A percentile compares a stretch with the other conserved stretches of the same genome.
These are phyloP conservation scores for grape (Vitis vinifera) DNA, from an alignment of 164 flowering plant species.

Conservation along the genomic window DNA sequence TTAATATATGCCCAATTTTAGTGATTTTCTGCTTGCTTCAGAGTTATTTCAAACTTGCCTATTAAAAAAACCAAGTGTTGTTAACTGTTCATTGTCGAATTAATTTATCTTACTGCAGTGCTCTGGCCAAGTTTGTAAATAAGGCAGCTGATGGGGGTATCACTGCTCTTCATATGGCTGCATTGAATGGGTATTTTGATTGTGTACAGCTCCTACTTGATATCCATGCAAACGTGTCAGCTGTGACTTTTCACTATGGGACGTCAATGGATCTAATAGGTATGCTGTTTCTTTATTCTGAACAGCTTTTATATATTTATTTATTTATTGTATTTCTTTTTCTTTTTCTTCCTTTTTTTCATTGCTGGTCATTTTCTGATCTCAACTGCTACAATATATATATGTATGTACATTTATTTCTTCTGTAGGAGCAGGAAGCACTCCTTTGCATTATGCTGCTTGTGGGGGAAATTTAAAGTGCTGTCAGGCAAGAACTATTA, in stretches of 20 bases:
- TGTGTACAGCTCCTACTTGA: slow-evolving; percentile 89
- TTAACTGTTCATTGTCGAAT: slow-evolving; percentile 4
- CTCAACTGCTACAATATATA: neutral
- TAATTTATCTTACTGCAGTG: slow-evolving; percentile 48
- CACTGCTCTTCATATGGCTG: slow-evolving; percentile 96
- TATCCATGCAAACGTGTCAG: slow-evolving; percentile 71
- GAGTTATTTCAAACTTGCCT: neutral
- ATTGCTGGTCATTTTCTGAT: neutral
- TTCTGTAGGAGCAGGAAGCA: slow-evolving; percentile 88
- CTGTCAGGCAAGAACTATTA: slow-evolving; percentile 68
- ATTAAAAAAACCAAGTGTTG: neutral
- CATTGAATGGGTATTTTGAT: slow-evolving; percentile 89
- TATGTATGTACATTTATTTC: slow-evolving; percentile 1
- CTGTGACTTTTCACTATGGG: slow-evolving; percentile 91
- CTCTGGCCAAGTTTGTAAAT: slow-evolving; percentile 81
- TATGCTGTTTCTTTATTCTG: slow-evolving; percentile 19
- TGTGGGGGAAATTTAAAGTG: slow-evolving; percentile 95
- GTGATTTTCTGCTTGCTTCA: too few relatives aligned
- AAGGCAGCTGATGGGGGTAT: slow-evolving; percentile 95
- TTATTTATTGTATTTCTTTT: neutral
- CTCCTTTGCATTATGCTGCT: slow-evolving; percentile 98
- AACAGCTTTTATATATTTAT: neutral
- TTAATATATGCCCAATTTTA: too few relatives aligned
- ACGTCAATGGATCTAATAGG: slow-evolving; percentile 95
- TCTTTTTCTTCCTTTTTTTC: neutral